Percentiles rank a stretch among this genome's conserved stretches.
These are phyloP conservation scores for Spongispora temasekensis DNA, from an alignment of 1,284 basidiomycete genomes.

Conservation along the genomic window DNA sequence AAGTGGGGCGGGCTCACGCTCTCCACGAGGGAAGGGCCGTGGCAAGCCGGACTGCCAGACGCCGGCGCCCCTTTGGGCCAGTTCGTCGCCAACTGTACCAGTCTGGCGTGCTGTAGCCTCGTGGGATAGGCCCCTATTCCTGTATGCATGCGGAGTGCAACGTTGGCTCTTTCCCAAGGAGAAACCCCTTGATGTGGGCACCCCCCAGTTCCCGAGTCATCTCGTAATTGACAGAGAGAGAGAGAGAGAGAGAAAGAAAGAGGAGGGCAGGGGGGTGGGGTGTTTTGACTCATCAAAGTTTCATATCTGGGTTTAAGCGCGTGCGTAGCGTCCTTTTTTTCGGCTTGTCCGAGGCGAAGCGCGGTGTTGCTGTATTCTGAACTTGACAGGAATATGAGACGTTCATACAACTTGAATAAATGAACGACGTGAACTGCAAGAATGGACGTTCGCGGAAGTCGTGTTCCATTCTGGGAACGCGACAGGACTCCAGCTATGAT, in stretches of 20 bases:
- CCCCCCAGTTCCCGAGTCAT: not conserved
- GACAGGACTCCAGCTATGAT: not conserved
- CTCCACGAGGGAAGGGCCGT: slow-evolving; percentile 8
- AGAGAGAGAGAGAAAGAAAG: not conserved
- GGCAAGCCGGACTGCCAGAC: slow-evolving; percentile 3
- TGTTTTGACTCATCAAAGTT: not conserved
- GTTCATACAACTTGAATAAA: not conserved
- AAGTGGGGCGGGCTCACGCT: not conserved
- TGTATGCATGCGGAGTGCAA: not conserved
- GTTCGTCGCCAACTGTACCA: slow-evolving; percentile 4
- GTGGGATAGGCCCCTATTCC: slow-evolving; percentile 17
- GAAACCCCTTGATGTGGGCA: slow-evolving; percentile 1
- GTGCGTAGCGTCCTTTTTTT: not conserved
- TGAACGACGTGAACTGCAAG: not conserved
- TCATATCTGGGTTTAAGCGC: slow-evolving; percentile 5
- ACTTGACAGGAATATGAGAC: not conserved
- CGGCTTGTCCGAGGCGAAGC: slow-evolving; percentile 17
- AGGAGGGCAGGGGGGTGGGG: slow-evolving; percentile 4
- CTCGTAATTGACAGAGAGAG: slow-evolving; percentile 1
- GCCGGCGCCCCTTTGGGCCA: slow-evolving; percentile 1
- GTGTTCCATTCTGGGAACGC: slow-evolving; percentile 11
- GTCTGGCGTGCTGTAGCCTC: slow-evolving; percentile 21
- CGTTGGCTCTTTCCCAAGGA: not conserved
- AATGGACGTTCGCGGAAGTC: not conserved
- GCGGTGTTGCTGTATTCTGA: not conserved